Conservation (phyloP, 257 asterid genomes). For the Plantago major region DNA sequence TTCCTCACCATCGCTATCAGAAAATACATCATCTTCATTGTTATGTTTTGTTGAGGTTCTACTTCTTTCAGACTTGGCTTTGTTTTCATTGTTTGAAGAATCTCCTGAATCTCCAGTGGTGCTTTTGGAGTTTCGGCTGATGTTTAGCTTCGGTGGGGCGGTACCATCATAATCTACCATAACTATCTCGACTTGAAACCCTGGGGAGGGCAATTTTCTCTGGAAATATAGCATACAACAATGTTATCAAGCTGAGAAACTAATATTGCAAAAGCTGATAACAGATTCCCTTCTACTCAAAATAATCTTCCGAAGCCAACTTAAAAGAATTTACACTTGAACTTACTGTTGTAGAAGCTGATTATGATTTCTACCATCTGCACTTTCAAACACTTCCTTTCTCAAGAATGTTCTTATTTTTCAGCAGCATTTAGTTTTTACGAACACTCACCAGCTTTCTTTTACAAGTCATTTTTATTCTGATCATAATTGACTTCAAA, state of each 20-base stretch:
- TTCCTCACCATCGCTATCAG: conserved; percentile 91
- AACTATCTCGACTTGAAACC: conserved; percentile 83
- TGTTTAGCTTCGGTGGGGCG: conserved; percentile 37
- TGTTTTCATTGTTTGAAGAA: conserved; percentile 41
- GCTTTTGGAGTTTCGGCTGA: conserved; percentile 23
- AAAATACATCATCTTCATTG: conserved; percentile 72
- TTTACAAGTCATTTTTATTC: too few species aligned
- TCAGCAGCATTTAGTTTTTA: too few species aligned
- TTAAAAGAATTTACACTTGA: too few species aligned
- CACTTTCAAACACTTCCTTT: too few species aligned
- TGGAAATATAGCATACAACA: conserved; percentile 23
- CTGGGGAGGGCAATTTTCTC: conserved; percentile 98
- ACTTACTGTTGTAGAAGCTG: too few species aligned
- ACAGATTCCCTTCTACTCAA: neutral
- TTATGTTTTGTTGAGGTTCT: conserved; percentile 37
- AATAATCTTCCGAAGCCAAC: too few species aligned
- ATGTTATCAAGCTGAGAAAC: conserved; percentile 15
- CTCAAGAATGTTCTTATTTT: too few species aligned
- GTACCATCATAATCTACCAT: conserved; percentile 81
- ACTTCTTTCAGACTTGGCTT: conserved; percentile 30
- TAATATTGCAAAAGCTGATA: neutral
- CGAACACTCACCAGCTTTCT: too few species aligned
- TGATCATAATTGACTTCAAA: too few species aligned
- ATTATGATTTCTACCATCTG: too few species aligned
- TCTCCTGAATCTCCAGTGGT: conserved; percentile 34